Conservation (phyloP, 2,329 filamentous ascomycete species). For the Talaromyces verruculosus region DNA sequence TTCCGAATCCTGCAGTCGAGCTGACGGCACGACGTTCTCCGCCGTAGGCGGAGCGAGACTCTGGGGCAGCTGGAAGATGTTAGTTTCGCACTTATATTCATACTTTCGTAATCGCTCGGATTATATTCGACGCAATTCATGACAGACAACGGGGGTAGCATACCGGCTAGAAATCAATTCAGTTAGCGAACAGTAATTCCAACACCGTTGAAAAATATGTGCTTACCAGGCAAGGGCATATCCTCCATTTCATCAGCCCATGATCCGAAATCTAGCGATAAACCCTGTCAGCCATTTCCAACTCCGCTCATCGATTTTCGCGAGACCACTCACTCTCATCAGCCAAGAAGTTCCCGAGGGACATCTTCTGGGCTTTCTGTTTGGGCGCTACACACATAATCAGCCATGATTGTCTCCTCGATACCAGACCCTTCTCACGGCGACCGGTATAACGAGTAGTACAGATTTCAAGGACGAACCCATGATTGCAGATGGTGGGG, state of each 20-base stretch:
- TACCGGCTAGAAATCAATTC: slow-evolving; percentile 31
- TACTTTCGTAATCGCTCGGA: background rate
- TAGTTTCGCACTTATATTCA: slow-evolving; percentile 1
- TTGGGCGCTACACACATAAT: slow-evolving; percentile 71
- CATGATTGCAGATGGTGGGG: slow-evolving; percentile 59
- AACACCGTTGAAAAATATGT: background rate
- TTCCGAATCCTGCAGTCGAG: slow-evolving; percentile 38
- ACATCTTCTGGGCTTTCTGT: slow-evolving; percentile 94
- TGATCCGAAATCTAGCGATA: slow-evolving; percentile 68
- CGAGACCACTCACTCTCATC: slow-evolving; percentile 71
- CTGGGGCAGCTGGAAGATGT: slow-evolving; percentile 34
- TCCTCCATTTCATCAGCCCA: slow-evolving; percentile 99
- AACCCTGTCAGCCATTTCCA: slow-evolving; percentile 32
- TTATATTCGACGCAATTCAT: background rate
- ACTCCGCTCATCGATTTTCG: slow-evolving; percentile 13
- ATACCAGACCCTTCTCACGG: background rate
- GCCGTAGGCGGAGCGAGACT: slow-evolving; percentile 49
- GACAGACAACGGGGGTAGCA: slow-evolving; percentile 16
- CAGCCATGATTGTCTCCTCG: slow-evolving; percentile 41
- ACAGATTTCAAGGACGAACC: slow-evolving; percentile 38
- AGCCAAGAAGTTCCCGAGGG: slow-evolving; percentile 90
- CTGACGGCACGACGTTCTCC: slow-evolving; percentile 52
- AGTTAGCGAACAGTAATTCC: slow-evolving; percentile 18
- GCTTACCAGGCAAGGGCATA: slow-evolving; percentile 69
- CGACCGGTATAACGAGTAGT: slow-evolving; percentile 5